phyloP scores from a whole-genome alignment of 2,329 filamentous ascomycete genomes.

The Colletotrichum tanaceti region DNA sequence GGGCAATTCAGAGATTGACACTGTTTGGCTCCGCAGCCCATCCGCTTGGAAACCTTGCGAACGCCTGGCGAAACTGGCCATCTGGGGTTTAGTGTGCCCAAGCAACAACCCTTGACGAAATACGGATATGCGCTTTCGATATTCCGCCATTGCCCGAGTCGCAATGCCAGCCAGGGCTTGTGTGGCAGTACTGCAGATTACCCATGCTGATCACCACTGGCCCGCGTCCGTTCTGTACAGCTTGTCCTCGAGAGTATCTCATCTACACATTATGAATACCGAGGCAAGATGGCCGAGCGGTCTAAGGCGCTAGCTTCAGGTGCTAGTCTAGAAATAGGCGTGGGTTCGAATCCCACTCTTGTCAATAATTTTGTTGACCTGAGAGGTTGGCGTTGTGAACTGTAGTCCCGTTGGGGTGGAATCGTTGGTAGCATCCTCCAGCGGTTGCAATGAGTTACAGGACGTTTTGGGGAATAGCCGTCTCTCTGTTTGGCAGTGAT shows the following conservation, averaged over 20 bases:
- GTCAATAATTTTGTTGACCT: conserved; percentile 1
- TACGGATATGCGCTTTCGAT: background rate
- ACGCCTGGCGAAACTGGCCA: background rate
- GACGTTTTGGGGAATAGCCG: background rate
- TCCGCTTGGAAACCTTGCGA: background rate
- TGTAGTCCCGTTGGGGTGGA: no score
- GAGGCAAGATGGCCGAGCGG: conserved; percentile 21
- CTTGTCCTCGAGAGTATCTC: fast-evolving
- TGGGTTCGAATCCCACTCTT: conserved; percentile 30
- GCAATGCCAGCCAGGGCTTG: background rate
- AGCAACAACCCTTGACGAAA: background rate
- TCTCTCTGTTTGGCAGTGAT: no score
- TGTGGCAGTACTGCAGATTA: no score
- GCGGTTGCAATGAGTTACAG: no score
- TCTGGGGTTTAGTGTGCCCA: background rate
- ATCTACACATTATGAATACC: fast-evolving
- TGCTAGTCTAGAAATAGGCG: conserved; percentile 27
- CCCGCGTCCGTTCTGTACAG: background rate
- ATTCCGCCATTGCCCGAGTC: background rate
- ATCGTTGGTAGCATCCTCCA: background rate
- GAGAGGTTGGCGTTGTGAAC: background rate
- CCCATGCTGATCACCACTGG: background rate
- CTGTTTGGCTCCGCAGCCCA: no score
- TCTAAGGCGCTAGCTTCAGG: conserved; percentile 28
- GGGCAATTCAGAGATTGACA: conserved; percentile 50